Conservation (phyloP, 768 basidiomycete genomes). For the Phaeolepiota aurea region DNA sequence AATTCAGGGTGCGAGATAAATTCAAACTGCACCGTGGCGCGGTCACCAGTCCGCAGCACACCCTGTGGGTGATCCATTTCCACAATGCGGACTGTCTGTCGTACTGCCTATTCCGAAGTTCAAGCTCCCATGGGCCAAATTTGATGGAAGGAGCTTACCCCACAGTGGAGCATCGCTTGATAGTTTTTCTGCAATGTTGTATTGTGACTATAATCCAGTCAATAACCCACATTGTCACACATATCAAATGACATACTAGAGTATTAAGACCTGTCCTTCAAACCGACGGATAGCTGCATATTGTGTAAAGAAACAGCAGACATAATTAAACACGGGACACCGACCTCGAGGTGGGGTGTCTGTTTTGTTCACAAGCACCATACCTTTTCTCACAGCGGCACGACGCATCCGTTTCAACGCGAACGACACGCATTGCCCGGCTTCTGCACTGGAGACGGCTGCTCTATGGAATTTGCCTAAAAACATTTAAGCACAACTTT, state of each 20-base stretch:
- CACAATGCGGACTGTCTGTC: conserved; percentile 89
- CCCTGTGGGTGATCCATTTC: conserved; percentile 87
- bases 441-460: conserved; percentile 77
- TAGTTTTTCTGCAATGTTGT: conserved; percentile 91
- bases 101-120: conserved; percentile 65
- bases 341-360: conserved; percentile 72
- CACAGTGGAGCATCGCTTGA: conserved; percentile 94
- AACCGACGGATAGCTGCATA: conserved; percentile 68
- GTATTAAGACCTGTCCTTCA: conserved; percentile 87
- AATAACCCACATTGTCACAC: too few relatives aligned
- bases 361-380: conserved; percentile 82
- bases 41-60: conserved; percentile 88
- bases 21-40: conserved; percentile 90
- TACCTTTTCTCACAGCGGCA: conserved; percentile 82
- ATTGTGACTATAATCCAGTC: conserved; percentile 77
- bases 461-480: conserved; percentile 49
- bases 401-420: conserved; percentile 86
- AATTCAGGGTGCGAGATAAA: conserved; percentile 91
- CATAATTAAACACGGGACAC: conserved; percentile 10
- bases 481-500: too few relatives aligned
- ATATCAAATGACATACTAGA: conserved; percentile 69
- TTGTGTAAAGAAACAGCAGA: conserved; percentile 2
- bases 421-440: conserved; percentile 91
- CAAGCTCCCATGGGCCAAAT: background rate
- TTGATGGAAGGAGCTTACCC: conserved; percentile 35